These are phyloP conservation scores for Eucalyptus decipiens DNA, from an alignment of 345 rosid species.

Conservation along the genomic window DNA sequence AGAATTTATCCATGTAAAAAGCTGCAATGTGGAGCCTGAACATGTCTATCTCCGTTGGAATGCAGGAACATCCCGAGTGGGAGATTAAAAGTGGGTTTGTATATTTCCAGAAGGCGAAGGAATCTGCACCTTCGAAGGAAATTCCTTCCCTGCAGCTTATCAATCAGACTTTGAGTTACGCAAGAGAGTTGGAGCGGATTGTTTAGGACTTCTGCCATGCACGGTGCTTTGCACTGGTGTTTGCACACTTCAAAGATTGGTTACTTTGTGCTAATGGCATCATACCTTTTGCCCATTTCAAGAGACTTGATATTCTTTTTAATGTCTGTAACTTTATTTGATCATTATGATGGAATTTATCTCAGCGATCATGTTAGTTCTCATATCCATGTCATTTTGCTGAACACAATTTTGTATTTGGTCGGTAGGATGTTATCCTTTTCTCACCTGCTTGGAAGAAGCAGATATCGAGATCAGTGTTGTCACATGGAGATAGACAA, in stretches of 20 bases:
- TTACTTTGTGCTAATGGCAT: neutral
- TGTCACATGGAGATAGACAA: neutral
- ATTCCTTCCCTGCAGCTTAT: conserved; percentile 96
- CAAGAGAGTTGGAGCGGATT: conserved; percentile 96
- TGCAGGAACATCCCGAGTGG: conserved; percentile 96
- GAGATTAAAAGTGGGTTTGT: conserved; percentile 67
- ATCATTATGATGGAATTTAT: neutral
- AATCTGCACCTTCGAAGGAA: conserved; percentile 85
- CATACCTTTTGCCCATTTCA: neutral
- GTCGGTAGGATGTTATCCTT: neutral
- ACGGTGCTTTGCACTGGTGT: neutral
- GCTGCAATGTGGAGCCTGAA: neutral
- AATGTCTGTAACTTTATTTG: neutral
- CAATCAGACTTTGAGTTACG: conserved; percentile 94
- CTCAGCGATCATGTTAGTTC: neutral
- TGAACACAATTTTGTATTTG: neutral
- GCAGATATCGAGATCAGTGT: neutral
- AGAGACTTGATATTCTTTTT: neutral
- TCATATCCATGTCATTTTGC: neutral
- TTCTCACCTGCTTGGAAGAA: neutral
- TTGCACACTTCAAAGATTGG: neutral
- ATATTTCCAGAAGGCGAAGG: conserved; percentile 86
- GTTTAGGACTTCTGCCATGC: conserved; percentile 20
- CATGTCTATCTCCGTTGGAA: neutral
- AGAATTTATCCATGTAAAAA: neutral